Conservation (phyloP, 1,139 yeast genomes). For the Taiozyma onychis region DNA sequence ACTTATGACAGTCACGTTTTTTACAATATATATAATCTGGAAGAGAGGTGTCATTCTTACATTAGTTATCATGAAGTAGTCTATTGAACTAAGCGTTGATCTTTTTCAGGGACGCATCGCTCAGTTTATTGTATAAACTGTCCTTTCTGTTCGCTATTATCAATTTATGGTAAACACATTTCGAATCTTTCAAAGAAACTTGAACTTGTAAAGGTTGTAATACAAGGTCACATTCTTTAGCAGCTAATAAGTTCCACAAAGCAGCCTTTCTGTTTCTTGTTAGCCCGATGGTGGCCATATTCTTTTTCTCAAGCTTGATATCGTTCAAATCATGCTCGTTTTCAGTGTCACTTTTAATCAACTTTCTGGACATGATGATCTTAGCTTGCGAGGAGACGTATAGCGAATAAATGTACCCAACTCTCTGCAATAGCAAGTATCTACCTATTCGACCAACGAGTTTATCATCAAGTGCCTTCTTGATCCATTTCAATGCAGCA, state of each 20-base stretch:
- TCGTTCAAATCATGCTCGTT: slow-evolving; percentile 30
- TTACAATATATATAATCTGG: background rate
- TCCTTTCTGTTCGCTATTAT: slow-evolving; percentile 16
- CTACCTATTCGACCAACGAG: slow-evolving; percentile 30
- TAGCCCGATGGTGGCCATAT: slow-evolving; percentile 42
- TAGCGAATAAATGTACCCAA: slow-evolving; percentile 36
- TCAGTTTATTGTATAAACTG: slow-evolving; percentile 20
- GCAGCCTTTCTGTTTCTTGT: slow-evolving; percentile 69
- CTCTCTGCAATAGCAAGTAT: slow-evolving; percentile 43
- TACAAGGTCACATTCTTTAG: slow-evolving; percentile 59
- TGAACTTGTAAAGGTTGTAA: slow-evolving; percentile 22
- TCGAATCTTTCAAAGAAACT: slow-evolving; percentile 11
- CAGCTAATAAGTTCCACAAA: slow-evolving; percentile 73
- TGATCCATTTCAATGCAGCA: slow-evolving; percentile 32
- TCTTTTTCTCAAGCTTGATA: slow-evolving; percentile 33
- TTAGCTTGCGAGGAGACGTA: slow-evolving; percentile 29
- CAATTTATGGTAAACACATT: slow-evolving; percentile 8
- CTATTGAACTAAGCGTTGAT: background rate
- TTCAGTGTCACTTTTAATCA: slow-evolving; percentile 7
- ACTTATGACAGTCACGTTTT: background rate
- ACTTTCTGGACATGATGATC: slow-evolving; percentile 13
- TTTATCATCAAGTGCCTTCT: slow-evolving; percentile 30
- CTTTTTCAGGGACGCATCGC: background rate
- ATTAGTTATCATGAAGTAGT: background rate
- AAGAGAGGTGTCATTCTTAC: background rate